Conservation (phyloP, 176 grass and related monocot species). For the Puccinellia tenuiflora region DNA sequence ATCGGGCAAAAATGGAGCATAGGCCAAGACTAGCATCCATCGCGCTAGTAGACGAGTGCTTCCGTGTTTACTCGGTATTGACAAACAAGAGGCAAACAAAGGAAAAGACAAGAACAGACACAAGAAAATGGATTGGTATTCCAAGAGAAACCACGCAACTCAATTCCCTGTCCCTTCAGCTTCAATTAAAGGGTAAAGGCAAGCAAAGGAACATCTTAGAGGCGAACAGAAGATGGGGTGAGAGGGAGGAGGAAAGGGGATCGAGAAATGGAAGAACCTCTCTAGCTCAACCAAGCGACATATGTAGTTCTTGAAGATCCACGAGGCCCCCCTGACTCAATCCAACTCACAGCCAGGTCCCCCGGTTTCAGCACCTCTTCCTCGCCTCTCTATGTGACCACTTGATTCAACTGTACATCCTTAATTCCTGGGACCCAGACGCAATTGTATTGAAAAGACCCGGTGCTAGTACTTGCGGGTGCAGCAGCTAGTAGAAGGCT, state of each 20-base stretch:
- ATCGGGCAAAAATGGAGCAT: constrained; percentile 6
- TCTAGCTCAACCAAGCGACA: constrained; percentile 16
- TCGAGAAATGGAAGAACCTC: background rate
- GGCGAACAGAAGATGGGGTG: background rate
- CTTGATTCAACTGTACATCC: constrained; percentile 32
- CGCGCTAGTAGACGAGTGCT: background rate
- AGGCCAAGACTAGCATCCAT: background rate
- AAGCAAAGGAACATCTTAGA: background rate
- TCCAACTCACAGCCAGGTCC: constrained; percentile 13
- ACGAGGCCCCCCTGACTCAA: constrained; percentile 17
- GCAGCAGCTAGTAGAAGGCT: constrained; percentile 49
- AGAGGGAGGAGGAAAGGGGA: background rate
- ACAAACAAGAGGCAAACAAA: background rate
- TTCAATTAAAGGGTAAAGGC: constrained; percentile 12
- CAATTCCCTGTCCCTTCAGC: background rate
- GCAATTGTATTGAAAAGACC: constrained; percentile 45
- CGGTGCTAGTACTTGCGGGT: constrained; percentile 37
- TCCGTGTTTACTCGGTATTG: background rate
- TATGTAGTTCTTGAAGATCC: constrained; percentile 25
- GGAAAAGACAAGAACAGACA: background rate
- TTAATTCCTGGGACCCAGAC: constrained; percentile 48
- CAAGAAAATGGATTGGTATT: constrained; percentile 7
- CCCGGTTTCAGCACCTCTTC: constrained; percentile 26
- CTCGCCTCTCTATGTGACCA: constrained; percentile 27
- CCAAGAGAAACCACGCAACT: background rate